Evolutionary conservation across 1,284 basidiomycete species (phyloP), one percentile per base, ranked within the genome.

Genomic region (Entoloma clypeatum): DNA sequence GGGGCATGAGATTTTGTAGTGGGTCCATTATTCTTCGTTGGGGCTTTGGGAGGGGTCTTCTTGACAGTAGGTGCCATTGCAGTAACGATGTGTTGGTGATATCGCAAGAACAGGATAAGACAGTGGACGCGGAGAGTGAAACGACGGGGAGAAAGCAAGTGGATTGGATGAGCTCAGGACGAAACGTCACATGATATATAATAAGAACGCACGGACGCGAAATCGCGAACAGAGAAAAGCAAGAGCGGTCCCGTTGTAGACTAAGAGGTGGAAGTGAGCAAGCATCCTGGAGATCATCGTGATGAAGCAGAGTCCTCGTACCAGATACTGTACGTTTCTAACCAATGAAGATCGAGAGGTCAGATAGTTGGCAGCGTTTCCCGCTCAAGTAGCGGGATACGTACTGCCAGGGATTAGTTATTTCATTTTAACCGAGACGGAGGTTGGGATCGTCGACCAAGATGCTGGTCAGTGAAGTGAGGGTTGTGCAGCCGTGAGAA

Each of bases 141-240:
- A n/a, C 47, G 50, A 34, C 44, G 47, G 54, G 55, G 53, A 56
- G 54, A 58, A 56, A 54, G 49, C 47, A 53, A 54, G 54, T 47
- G 39, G 50, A 57, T 60, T 58, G 52, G 58, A 55, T 54, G 39
- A 45, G 48, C 35, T 41, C 48, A 41, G 45, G 47, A 39, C 40
- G 51, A 39, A 49, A 41, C 53, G 57, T 64, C 63, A 65, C 63
- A 63, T 64, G 63, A 54, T 47, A 52, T n/a, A n/a, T 48, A 48
- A 48, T 45, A 47, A 49, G 52, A 51, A 43, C 61, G 63, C 63
- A 67, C 64, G 60, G 62, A 64, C 64, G 52, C 59, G 48, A 39
- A 49, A 39, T 39, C 39, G 37, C 39, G 34, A 22, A 22, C 10
- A 24, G 22, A 37, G 26, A 39, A 31, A 35, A 34, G 28, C 37